Evolutionary conservation across 306 rosid species (phyloP).

Genomic region (Rosa multiflora): DNA sequence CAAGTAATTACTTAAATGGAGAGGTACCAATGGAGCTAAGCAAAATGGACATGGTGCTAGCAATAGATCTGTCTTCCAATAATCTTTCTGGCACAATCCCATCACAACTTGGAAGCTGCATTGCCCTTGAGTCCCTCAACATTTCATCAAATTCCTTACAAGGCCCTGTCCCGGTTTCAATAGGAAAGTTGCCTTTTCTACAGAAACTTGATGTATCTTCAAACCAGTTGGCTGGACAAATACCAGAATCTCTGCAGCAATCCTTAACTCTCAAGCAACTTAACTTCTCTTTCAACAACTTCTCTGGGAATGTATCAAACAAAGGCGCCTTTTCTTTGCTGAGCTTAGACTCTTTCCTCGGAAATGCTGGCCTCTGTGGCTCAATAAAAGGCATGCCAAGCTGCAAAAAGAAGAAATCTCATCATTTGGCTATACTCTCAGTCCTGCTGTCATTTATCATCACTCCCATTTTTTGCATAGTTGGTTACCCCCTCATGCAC

Average conservation of each 20-base stretch:
- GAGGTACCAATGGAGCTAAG: slow-evolving; percentile 72
- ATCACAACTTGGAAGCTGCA: slow-evolving; percentile 76
- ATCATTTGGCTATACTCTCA: slow-evolving; percentile 42
- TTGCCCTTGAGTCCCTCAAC: slow-evolving; percentile 76
- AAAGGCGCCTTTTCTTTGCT: slow-evolving; percentile 64
- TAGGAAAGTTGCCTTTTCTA: slow-evolving; percentile 72
- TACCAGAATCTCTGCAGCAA: slow-evolving; percentile 58
- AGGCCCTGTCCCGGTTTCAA: slow-evolving; percentile 65
- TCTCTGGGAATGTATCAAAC: slow-evolving; percentile 62
- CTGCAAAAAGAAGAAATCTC: slow-evolving; percentile 49
- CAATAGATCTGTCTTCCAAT: slow-evolving; percentile 76
- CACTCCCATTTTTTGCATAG: slow-evolving; percentile 50
- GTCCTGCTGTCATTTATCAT: slow-evolving; percentile 53
- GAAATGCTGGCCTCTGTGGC: slow-evolving; percentile 68
- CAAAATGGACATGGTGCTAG: slow-evolving; percentile 95
- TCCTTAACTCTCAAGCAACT: slow-evolving; percentile 63
- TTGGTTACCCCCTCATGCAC: slow-evolving; percentile 33
- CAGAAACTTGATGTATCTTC: slow-evolving; percentile 66
- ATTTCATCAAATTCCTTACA: slow-evolving; percentile 64
- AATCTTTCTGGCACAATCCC: slow-evolving; percentile 73
- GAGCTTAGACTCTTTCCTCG: slow-evolving; percentile 59
- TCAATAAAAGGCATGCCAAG: slow-evolving; percentile 56
- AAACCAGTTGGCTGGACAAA: slow-evolving; percentile 55
- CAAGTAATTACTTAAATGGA: slow-evolving; percentile 65
- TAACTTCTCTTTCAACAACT: slow-evolving; percentile 80